phyloP scores from a whole-genome alignment of 805 yeast genomes.

The Lipomyces spencermartinsiae region DNA sequence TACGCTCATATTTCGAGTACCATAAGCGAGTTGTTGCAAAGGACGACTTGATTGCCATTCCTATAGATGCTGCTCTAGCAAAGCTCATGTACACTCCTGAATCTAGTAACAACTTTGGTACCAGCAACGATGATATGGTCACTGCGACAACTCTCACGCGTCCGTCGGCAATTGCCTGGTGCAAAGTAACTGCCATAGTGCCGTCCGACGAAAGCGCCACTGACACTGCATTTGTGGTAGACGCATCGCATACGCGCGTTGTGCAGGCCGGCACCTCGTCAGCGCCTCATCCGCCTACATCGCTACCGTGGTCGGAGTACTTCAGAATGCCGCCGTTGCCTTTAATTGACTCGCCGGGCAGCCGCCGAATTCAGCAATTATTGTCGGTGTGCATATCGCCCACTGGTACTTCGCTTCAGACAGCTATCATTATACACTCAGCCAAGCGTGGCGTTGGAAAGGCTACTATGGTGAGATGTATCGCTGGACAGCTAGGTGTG shows the following conservation, averaged over 20 bases:
- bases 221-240: conserved; percentile 55
- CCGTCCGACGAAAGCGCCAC: conserved; percentile 32
- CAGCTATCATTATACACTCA: conserved; percentile 72
- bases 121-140: conserved; percentile 28
- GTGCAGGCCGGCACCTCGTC: conserved; percentile 67
- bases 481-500: conserved; percentile 65
- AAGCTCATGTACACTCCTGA: conserved; percentile 52
- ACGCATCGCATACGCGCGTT: conserved; percentile 71
- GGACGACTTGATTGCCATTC: conserved; percentile 78
- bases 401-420: conserved; percentile 52
- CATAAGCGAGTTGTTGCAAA: conserved; percentile 62
- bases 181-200: conserved; percentile 63
- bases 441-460: conserved; percentile 82
- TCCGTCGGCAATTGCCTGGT: conserved; percentile 85
- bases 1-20: conserved; percentile 66
- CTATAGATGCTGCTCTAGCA: conserved; percentile 73
- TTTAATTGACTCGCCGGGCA: conserved; percentile 2
- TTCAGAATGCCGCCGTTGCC: conserved; percentile 47
- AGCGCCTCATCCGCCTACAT: conserved; percentile 27
- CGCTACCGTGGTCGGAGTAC: conserved; percentile 35
- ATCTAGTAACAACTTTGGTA: conserved; percentile 23
- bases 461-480: conserved; percentile 61
- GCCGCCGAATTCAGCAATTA: conserved; percentile 14
- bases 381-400: conserved; percentile 50
- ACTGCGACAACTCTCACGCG: conserved; percentile 58